Base-by-base conservation (phyloP, 768 basidiomycete species). In the Russula earlei region DNA sequence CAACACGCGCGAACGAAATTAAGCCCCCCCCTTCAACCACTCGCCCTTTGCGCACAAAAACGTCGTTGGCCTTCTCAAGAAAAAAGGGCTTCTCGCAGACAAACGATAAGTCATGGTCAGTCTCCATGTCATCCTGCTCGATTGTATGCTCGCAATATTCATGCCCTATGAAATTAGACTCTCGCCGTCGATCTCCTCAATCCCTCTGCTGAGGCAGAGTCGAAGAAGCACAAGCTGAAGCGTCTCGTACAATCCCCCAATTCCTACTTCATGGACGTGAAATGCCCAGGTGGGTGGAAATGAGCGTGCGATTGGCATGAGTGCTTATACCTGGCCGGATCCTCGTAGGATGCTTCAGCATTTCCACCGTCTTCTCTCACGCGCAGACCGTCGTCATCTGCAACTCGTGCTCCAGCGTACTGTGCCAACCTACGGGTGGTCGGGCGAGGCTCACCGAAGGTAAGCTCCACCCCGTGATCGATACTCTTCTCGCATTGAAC, bases 221-320 rank as follows among this genome's bases (percentile, higher is more conserved):
- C 76, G 73, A 84, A 78, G 72, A 85, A 83, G 72, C 95, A 98
- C 87, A 98, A 98, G 81, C 89, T 97, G 73, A 98, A 99, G 83
- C 87, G 93, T 71, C 85, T 98, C 66, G 96, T 99, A 65, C 96
- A 97, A 75, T 86, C 86, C 51, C 96, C 96, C 63, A 92, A 97
- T 76, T 98, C 95, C 34, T 98, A 91, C 77, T 98, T 98, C 77
- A 98, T 99, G 96, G 96, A 99, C 68, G 94, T 98, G 67, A 99
- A 98, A 75, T 98, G 95, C 76, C 85, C 95, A 66, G 93, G 91
- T 91, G 59, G 57, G 84, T 75, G 41, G 27, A 44, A 54, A 49
- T 52, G 52, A 59, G 63, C 62, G 53, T 49, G 58, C 25, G 46
- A 46, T 59, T 56, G 19, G 22, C n/a, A 27, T 49, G 41, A 31